Conservation (phyloP, 108 stramenopile genomes). For the Stephanodiscus minutulus region DNA sequence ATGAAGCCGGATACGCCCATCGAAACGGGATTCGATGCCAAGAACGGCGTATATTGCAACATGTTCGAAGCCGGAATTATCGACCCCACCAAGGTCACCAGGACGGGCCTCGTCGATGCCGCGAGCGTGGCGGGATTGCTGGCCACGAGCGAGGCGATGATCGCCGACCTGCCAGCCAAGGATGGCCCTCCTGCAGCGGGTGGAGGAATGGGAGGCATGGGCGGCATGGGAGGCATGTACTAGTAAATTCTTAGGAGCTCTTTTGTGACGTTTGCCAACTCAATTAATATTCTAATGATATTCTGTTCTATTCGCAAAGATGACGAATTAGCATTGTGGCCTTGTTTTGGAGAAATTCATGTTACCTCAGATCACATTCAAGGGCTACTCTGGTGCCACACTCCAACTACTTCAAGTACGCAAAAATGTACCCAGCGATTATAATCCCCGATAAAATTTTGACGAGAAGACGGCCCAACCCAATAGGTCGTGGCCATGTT, state of each 20-base stretch:
- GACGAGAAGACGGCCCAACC: neutral
- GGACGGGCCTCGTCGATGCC: constrained; percentile 98
- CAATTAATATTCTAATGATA: neutral
- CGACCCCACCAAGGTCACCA: constrained; percentile 99
- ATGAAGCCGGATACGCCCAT: constrained; percentile 75
- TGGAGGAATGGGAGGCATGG: constrained; percentile 86
- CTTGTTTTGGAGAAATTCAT: neutral
- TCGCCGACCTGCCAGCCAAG: constrained; percentile 92
- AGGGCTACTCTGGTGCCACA: neutral
- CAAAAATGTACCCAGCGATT: neutral
- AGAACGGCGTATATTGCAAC: constrained; percentile 89
- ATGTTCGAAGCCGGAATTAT: constrained; percentile 98
- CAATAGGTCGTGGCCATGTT: too few relatives aligned
- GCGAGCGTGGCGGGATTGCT: constrained; percentile 96
- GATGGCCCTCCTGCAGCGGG: constrained; percentile 51
- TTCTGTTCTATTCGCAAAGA: too few relatives aligned
- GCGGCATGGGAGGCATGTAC: constrained; percentile 76
- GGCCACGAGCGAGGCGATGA: constrained; percentile 98
- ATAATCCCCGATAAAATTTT: neutral
- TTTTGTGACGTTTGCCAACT: too few relatives aligned
- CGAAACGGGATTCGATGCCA: constrained; percentile 88
- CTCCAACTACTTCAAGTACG: neutral
- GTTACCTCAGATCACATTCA: too few relatives aligned
- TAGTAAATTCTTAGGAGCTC: neutral
- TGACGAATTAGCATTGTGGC: neutral